Percentiles rank a stretch among this genome's conserved stretches.
Evolutionary conservation across 768 basidiomycete genomes (phyloP).

Genomic region (Boletus reticuloceps): DNA sequence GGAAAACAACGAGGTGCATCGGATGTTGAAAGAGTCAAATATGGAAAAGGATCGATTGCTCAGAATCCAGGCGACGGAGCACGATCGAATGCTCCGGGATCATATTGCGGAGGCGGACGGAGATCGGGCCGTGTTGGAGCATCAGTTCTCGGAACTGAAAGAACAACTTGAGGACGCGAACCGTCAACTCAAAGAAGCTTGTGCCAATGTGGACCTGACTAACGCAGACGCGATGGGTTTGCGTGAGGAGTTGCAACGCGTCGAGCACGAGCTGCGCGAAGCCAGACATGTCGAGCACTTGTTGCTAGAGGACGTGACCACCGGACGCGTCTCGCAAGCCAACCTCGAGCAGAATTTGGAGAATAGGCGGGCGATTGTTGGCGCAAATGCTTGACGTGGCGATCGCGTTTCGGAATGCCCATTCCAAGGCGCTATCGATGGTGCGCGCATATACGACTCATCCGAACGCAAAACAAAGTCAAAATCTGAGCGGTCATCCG

Average conservation of each 20-base stretch:
- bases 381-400: constrained; percentile 83
- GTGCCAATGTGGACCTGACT: constrained; percentile 58
- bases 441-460: constrained; percentile 56
- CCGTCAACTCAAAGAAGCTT: constrained; percentile 61
- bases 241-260: constrained; percentile 68
- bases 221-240: constrained; percentile 67
- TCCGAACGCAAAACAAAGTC: constrained; percentile 49
- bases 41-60: constrained; percentile 79
- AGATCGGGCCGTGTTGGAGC: constrained; percentile 88
- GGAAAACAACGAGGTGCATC: constrained; percentile 67
- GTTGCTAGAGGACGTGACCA: constrained; percentile 69
- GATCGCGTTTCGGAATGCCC: constrained; percentile 72
- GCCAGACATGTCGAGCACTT: constrained; percentile 64
- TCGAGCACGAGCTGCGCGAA: constrained; percentile 69
- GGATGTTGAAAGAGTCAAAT: constrained; percentile 64
- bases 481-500: constrained; percentile 20
- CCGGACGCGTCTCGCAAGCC: constrained; percentile 65
- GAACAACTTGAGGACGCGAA: constrained; percentile 59
- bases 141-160: constrained; percentile 75
- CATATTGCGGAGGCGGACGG: constrained; percentile 92
- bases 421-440: constrained; percentile 65
- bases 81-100: constrained; percentile 71
- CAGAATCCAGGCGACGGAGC: constrained; percentile 66
- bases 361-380: constrained; percentile 58
- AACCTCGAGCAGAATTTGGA: constrained; percentile 68